phyloP scores from a whole-genome alignment of 441 rosid genomes.

The Aleurites moluccanus region DNA sequence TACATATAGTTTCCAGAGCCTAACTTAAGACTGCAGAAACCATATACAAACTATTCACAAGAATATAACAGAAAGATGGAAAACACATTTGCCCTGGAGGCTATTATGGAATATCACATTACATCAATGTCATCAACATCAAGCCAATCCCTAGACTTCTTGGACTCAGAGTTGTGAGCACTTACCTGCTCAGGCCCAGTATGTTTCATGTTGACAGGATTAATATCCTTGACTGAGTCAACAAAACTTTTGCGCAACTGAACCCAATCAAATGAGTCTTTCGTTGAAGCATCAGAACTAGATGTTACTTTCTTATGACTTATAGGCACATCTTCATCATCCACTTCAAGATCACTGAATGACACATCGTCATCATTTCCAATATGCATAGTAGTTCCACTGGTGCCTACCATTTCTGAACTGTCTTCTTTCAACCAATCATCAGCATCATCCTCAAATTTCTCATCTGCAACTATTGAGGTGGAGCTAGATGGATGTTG shows the following conservation, averaged over 20 bases:
- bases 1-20: slow-evolving; percentile 37
- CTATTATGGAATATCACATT: slow-evolving; percentile 28
- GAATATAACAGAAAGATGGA: slow-evolving; percentile 10
- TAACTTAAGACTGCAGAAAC: slow-evolving; percentile 25
- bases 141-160: slow-evolving; percentile 70
- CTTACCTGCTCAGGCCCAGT: slow-evolving; percentile 42
- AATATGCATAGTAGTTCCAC: slow-evolving; percentile 42
- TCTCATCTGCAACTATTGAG: slow-evolving; percentile 44
- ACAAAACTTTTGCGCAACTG: slow-evolving; percentile 49
- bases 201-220: slow-evolving; percentile 29
- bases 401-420: slow-evolving; percentile 43
- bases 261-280: slow-evolving; percentile 63
- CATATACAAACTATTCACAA: slow-evolving; percentile 43
- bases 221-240: slow-evolving; percentile 46
- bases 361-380: slow-evolving; percentile 83
- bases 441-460: slow-evolving; percentile 74
- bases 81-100: slow-evolving; percentile 14
- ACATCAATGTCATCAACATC: slow-evolving; percentile 63
- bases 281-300: slow-evolving; percentile 50
- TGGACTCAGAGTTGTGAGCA: slow-evolving; percentile 40
- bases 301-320: slow-evolving; percentile 56
- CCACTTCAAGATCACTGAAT: slow-evolving; percentile 90
- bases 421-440: slow-evolving; percentile 89
- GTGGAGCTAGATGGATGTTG: slow-evolving; percentile 39
- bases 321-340: slow-evolving; percentile 61